A percentile compares a stretch with the other conserved stretches of the same genome.
These are phyloP conservation scores for Paramecium biaurelia DNA, from an alignment of 73 alveolate genomes.

Conservation along the genomic window DNA sequence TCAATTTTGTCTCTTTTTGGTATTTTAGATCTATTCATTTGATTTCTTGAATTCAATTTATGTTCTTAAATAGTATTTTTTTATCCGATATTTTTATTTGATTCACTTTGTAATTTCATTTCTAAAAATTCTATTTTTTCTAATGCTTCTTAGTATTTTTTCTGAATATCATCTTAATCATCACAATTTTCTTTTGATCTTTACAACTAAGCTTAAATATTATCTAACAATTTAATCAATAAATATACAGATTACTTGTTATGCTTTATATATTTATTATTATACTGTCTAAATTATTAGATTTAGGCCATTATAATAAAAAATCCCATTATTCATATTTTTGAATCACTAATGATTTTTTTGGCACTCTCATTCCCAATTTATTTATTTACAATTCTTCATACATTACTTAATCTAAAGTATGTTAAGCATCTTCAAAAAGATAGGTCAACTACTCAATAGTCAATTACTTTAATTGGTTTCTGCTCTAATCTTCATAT, in stretches of 20 bases:
- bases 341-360: not conserved
- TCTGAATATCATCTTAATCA: not conserved
- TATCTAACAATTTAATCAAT: not conserved
- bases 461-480: not conserved
- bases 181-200: not conserved
- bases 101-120: not conserved
- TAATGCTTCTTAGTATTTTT: not conserved
- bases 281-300: not conserved
- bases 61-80: not conserved
- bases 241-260: slow-evolving; percentile 7
- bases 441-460: not conserved
- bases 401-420: not conserved
- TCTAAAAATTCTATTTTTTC: not conserved
- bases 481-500: not conserved
- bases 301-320: not conserved
- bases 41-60: not conserved
- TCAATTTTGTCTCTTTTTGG: not conserved
- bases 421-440: not conserved
- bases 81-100: not conserved
- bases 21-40: not conserved
- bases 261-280: not conserved
- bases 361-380: not conserved
- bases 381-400: not conserved
- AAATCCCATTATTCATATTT: not conserved
- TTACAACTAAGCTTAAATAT: not conserved